These are phyloP conservation scores for Rhizopogon rudus DNA, from an alignment of 768 basidiomycete species.

Conservation along the genomic window DNA sequence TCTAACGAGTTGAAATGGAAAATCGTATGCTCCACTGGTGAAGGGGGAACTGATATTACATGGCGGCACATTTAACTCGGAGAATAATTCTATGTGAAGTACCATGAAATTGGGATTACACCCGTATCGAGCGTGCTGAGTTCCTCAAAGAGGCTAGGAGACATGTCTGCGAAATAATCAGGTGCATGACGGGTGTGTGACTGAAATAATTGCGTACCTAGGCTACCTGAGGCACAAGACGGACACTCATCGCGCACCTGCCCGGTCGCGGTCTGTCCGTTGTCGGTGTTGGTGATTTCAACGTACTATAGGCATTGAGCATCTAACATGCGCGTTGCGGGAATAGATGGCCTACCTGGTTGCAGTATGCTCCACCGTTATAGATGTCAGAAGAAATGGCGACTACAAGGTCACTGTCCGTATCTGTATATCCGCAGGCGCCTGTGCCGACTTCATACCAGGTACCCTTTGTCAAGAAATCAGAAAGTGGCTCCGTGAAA, in stretches of 20 bases:
- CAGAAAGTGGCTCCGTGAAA: not conserved
- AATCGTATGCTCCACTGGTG: too few species aligned
- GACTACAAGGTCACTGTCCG: constrained; percentile 48
- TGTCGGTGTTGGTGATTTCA: constrained; percentile 54
- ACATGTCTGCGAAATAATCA: constrained; percentile 50
- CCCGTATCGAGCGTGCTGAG: constrained; percentile 45
- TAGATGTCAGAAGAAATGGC: constrained; percentile 58
- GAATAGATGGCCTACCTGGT: constrained; percentile 38
- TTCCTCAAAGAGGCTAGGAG: constrained; percentile 51
- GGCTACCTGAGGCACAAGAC: constrained; percentile 43
- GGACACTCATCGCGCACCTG: constrained; percentile 54
- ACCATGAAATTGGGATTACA: constrained; percentile 33
- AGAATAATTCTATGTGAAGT: too few species aligned
- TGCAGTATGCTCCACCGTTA: constrained; percentile 50
- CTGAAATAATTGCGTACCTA: constrained; percentile 43
- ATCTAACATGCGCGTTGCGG: not conserved
- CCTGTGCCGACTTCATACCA: constrained; percentile 58
- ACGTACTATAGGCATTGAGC: constrained; percentile 41
- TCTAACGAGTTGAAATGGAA: too few species aligned
- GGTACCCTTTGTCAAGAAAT: constrained; percentile 47
- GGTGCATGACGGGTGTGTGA: not conserved
- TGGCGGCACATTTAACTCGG: too few species aligned
- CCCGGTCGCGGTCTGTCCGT: constrained; percentile 44
- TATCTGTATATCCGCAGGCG: constrained; percentile 56
- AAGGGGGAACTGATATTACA: too few species aligned